A percentile compares a stretch with the other conserved stretches of the same genome.
Evolutionary conservation across 768 basidiomycete species (phyloP).

Genomic region (Hebeloma cylindrosporum): DNA sequence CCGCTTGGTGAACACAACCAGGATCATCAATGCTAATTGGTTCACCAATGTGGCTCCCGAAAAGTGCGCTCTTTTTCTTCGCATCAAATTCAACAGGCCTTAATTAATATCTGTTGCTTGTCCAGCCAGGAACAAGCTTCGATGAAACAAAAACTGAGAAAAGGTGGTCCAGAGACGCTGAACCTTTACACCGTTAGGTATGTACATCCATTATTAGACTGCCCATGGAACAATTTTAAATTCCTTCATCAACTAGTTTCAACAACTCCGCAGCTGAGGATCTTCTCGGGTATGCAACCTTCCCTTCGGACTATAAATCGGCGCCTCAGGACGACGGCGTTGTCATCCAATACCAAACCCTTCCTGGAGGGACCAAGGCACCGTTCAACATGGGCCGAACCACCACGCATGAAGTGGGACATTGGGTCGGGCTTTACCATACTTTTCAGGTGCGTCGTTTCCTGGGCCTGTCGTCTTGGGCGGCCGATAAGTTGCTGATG

Average conservation of each 20-base stretch:
- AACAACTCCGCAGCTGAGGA: slow-evolving; percentile 18
- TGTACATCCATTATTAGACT: background rate
- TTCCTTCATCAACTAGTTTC: slow-evolving; percentile 24
- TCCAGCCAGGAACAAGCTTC: slow-evolving; percentile 5
- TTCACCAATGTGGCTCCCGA: slow-evolving; percentile 25
- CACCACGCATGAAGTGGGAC: slow-evolving; percentile 39
- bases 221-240: too few species aligned
- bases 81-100: background rate
- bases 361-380: slow-evolving; percentile 31
- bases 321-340: slow-evolving; percentile 36
- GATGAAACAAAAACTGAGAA: slow-evolving; percentile 19
- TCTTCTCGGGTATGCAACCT: slow-evolving; percentile 37
- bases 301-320: slow-evolving; percentile 30
- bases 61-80: slow-evolving; percentile 5
- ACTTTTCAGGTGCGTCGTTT: slow-evolving; percentile 33
- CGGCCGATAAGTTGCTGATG: background rate
- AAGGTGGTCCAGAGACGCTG: slow-evolving; percentile 13
- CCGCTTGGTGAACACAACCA: slow-evolving; percentile 29
- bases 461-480: too few species aligned
- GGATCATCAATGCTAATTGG: slow-evolving; percentile 39
- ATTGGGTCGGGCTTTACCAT: slow-evolving; percentile 41
- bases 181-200: slow-evolving; percentile 26
- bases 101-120: background rate
- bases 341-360: slow-evolving; percentile 29
- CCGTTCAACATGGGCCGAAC: slow-evolving; percentile 36